A percentile compares a stretch with the other conserved stretches of the same genome.
phyloP scores from a whole-genome alignment of 305 asterid genomes.

The Lippia alba region DNA sequence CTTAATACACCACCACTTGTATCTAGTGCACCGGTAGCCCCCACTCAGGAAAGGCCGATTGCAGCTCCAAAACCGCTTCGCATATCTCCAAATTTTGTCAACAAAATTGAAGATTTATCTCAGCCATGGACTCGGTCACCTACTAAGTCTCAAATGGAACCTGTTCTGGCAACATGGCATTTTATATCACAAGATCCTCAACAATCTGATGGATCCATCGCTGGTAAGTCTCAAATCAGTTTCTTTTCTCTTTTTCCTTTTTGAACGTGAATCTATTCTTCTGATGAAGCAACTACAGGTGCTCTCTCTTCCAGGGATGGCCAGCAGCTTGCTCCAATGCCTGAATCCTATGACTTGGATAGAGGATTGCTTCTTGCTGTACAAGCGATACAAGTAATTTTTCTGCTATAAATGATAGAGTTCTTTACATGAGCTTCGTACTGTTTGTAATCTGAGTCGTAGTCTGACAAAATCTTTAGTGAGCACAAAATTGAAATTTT shows the following conservation, averaged over 20 bases:
- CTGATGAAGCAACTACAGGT: slow-evolving; percentile 79
- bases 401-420: slow-evolving; percentile 17
- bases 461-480: slow-evolving; percentile 28
- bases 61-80: slow-evolving; percentile 93
- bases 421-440: slow-evolving; percentile 18
- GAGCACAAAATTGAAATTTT: slow-evolving; percentile 30
- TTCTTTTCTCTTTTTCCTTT: slow-evolving; percentile 22
- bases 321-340: slow-evolving; percentile 89
- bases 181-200: slow-evolving; percentile 64
- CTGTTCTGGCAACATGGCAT: slow-evolving; percentile 86
- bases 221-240: slow-evolving; percentile 49
- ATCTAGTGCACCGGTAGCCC: slow-evolving; percentile 50
- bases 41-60: slow-evolving; percentile 58
- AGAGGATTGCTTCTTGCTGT: slow-evolving; percentile 97
- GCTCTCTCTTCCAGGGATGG: slow-evolving; percentile 75
- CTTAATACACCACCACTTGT: slow-evolving; percentile 95
- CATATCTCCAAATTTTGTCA: slow-evolving; percentile 72
- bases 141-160: slow-evolving; percentile 94
- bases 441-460: slow-evolving; percentile 26
- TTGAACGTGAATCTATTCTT: slow-evolving; percentile 36
- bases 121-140: slow-evolving; percentile 99
- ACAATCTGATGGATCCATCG: slow-evolving; percentile 52
- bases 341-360: slow-evolving; percentile 93
- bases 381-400: slow-evolving; percentile 89
- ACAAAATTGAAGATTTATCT: slow-evolving; percentile 85